Conservation (phyloP, 495 filamentous ascomycete species). For the Tuber brumale region DNA sequence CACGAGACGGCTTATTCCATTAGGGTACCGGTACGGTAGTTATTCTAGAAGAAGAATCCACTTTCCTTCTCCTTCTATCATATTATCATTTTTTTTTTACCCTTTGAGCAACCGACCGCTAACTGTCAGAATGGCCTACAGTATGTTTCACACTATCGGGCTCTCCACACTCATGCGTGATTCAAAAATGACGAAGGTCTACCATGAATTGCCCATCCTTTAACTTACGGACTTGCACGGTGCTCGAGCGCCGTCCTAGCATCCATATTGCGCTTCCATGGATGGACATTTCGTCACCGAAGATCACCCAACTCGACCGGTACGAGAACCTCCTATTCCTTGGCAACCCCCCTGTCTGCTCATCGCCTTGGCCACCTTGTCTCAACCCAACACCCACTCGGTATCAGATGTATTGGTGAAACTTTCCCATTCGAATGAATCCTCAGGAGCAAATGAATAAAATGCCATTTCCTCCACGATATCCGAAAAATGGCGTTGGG, state of each 20-base stretch:
- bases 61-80: not conserved
- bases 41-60: no score
- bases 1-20: no score
- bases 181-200: no score
- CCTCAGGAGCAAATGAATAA: not conserved
- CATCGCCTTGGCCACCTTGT: not conserved
- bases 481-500: not conserved
- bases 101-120: not conserved
- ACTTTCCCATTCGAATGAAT: not conserved
- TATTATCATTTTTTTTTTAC: no score
- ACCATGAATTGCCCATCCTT: no score
- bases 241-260: not conserved
- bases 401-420: not conserved
- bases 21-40: no score
- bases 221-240: no score
- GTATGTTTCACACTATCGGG: not conserved
- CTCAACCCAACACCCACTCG: not conserved
- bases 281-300: not conserved
- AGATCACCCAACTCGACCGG: not conserved
- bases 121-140: not conserved
- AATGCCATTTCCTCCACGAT: not conserved
- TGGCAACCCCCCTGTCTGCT: not conserved
- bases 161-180: not conserved
- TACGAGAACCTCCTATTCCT: not conserved
- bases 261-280: not conserved